A percentile compares a stretch with the other conserved stretches of the same genome.
phyloP scores from a whole-genome alignment of 106 monocot genomes.

The Dendrobium chrysotoxum region DNA sequence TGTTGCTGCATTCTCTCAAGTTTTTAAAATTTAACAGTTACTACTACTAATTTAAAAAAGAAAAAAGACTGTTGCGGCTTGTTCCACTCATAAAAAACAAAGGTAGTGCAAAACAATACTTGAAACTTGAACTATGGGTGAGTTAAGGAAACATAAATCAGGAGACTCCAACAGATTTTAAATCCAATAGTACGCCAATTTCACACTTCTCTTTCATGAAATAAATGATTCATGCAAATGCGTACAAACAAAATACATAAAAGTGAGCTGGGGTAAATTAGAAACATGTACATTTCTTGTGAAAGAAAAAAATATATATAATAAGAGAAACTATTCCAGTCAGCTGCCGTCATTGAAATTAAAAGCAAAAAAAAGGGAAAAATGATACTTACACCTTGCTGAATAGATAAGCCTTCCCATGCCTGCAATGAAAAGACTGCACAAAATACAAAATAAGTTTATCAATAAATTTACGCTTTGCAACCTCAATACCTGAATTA shows the following conservation, averaged over 20 bases:
- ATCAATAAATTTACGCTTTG: background rate
- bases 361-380: background rate
- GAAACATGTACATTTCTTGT: background rate
- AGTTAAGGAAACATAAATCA: background rate
- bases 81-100: background rate
- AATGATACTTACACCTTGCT: slow-evolving; percentile 48
- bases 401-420: slow-evolving; percentile 79
- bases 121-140: background rate
- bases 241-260: background rate
- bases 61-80: background rate
- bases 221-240: background rate
- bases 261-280: background rate
- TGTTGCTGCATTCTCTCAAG: background rate
- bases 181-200: background rate
- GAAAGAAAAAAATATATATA: background rate
- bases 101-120: background rate
- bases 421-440: slow-evolving; percentile 64
- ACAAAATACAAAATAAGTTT: slow-evolving; percentile 8
- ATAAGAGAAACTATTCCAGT: background rate
- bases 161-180: background rate
- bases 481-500: background rate
- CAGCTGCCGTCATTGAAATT: background rate
- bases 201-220: background rate
- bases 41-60: background rate
- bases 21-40: background rate